These are phyloP conservation scores for Vigna angularis DNA, from an alignment of 306 rosid genomes.

Conservation along the genomic window DNA sequence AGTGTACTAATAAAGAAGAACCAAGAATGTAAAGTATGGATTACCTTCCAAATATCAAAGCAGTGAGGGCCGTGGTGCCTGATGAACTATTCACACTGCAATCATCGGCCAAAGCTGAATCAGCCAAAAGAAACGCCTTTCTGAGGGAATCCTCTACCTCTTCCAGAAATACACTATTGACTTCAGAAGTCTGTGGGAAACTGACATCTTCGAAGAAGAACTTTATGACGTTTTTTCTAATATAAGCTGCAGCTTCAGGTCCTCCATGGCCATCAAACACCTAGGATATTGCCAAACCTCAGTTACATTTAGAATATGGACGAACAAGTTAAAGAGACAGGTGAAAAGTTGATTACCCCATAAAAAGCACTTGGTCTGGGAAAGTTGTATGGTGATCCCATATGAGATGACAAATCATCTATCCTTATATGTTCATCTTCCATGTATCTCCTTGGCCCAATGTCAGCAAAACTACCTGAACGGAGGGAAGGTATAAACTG, in stretches of 20 bases:
- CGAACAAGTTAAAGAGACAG: constrained; percentile 1
- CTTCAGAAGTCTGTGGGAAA: constrained; percentile 76
- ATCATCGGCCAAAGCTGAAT: constrained; percentile 89
- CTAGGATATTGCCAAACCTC: constrained; percentile 49
- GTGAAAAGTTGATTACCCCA: constrained; percentile 66
- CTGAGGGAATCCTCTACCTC: constrained; percentile 72
- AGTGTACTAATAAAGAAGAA: neutral
- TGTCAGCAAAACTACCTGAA: constrained; percentile 93
- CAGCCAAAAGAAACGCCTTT: constrained; percentile 79
- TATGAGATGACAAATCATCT: constrained; percentile 77
- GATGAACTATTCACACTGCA: constrained; percentile 74
- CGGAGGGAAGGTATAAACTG: constrained; percentile 76
- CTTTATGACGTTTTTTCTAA: constrained; percentile 71
- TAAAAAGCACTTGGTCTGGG: constrained; percentile 94
- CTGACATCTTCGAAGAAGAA: constrained; percentile 76
- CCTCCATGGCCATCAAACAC: constrained; percentile 99
- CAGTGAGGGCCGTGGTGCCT: constrained; percentile 92
- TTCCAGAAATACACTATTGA: constrained; percentile 59
- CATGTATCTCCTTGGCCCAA: constrained; percentile 94
- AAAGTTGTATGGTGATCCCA: constrained; percentile 71
- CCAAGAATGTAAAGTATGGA: constrained; percentile 20
- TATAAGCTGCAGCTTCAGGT: constrained; percentile 96
- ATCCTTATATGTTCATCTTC: constrained; percentile 97
- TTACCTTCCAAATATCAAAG: constrained; percentile 92
- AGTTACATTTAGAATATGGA: constrained; percentile 37